Conservation (phyloP, 305 asterid genomes). For the Striga hermonthica region DNA sequence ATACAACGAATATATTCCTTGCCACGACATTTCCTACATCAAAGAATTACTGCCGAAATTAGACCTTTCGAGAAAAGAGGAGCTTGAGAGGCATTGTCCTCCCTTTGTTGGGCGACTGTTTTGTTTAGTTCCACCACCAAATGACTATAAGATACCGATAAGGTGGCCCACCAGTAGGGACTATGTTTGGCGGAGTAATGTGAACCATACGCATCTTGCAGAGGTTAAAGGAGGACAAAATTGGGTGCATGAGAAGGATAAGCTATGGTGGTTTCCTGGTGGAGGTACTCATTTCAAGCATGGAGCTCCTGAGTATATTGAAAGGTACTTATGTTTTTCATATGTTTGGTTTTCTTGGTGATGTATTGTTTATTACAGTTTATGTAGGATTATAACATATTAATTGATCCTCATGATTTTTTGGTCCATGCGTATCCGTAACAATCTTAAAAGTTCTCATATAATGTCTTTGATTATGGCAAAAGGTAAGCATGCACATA, state of each 20-base stretch:
- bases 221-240: conserved; percentile 95
- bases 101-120: conserved; percentile 63
- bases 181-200: conserved; percentile 89
- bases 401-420: not conserved
- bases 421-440: not conserved
- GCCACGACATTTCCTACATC: conserved; percentile 70
- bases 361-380: not conserved
- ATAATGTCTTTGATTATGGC: not conserved
- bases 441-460: not conserved
- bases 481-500: not conserved
- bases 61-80: conserved; percentile 72
- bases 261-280: conserved; percentile 95
- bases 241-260: conserved; percentile 79
- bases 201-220: conserved; percentile 81
- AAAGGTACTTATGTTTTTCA: conserved; percentile 49
- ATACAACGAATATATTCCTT: conserved; percentile 81
- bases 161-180: conserved; percentile 92
- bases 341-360: not conserved
- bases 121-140: conserved; percentile 88
- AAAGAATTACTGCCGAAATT: conserved; percentile 59
- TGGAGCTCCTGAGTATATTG: conserved; percentile 86
- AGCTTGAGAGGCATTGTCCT: conserved; percentile 90
- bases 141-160: conserved; percentile 82
- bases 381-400: not conserved
- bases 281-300: conserved; percentile 98